These are phyloP conservation scores for Choiromyces venosus DNA, from an alignment of 495 filamentous ascomycete genomes.

Conservation along the genomic window DNA sequence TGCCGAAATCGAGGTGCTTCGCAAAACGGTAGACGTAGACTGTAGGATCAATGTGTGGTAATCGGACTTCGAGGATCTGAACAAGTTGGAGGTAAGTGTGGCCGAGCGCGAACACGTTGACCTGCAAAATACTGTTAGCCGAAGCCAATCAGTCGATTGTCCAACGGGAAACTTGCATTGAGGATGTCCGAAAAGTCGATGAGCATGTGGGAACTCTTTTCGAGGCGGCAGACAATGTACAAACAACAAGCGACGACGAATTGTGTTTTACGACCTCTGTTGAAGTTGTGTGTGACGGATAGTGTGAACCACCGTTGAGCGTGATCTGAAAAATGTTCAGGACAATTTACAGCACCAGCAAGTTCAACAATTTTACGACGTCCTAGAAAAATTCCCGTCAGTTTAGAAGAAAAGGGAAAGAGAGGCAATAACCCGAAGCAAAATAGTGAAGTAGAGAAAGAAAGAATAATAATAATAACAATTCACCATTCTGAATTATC, in stretches of 20 bases:
- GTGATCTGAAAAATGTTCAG: slow-evolving; percentile 31
- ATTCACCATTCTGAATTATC: slow-evolving; percentile 59
- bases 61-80: slow-evolving; percentile 45
- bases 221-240: slow-evolving; percentile 73
- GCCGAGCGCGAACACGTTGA: neutral
- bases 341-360: slow-evolving; percentile 46
- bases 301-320: slow-evolving; percentile 58
- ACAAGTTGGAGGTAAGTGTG: slow-evolving; percentile 44
- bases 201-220: slow-evolving; percentile 66
- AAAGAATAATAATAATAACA: slow-evolving; percentile 7
- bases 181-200: slow-evolving; percentile 90
- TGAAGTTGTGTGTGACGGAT: slow-evolving; percentile 70
- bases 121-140: neutral
- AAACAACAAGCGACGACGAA: slow-evolving; percentile 79
- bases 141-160: neutral
- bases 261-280: slow-evolving; percentile 74
- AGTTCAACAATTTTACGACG: slow-evolving; percentile 53
- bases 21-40: slow-evolving; percentile 83
- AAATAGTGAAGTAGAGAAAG: neutral
- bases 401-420: slow-evolving; percentile 2
- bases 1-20: slow-evolving; percentile 78
- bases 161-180: slow-evolving; percentile 43
- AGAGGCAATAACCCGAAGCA: no score
- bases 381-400: slow-evolving; percentile 39
- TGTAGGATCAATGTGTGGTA: slow-evolving; percentile 64